A percentile compares a stretch with the other conserved stretches of the same genome.
Conservation (phyloP, 2,329 filamentous ascomycete species). For the Aspergillus felis region DNA sequence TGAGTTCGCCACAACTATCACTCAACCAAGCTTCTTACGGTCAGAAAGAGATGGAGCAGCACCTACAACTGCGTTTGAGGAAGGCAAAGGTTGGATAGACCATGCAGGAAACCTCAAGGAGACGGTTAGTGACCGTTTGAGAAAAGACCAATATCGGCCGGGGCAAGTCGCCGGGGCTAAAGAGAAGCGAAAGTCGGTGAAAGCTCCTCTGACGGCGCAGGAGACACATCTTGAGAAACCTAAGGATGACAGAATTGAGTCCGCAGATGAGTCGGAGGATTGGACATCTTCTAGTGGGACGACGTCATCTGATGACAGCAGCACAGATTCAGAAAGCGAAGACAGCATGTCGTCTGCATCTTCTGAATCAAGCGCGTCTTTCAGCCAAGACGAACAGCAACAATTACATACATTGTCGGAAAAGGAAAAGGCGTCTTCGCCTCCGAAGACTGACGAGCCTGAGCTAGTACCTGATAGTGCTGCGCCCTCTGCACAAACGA, state of each 20-base stretch:
- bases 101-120: slow-evolving; percentile 68
- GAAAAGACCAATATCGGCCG: slow-evolving; percentile 26
- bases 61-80: slow-evolving; percentile 64
- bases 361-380: slow-evolving; percentile 26
- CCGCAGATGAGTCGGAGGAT: slow-evolving; percentile 25
- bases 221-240: slow-evolving; percentile 6
- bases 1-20: slow-evolving; percentile 82
- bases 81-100: slow-evolving; percentile 87
- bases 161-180: slow-evolving; percentile 29
- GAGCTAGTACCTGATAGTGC: slow-evolving; percentile 2
- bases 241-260: slow-evolving; percentile 11
- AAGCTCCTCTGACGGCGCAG: slow-evolving; percentile 6
- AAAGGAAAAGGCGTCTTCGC: slow-evolving; percentile 6
- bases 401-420: background rate
- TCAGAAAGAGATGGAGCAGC: slow-evolving; percentile 44
- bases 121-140: slow-evolving; percentile 23
- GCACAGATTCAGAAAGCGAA: slow-evolving; percentile 23
- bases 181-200: slow-evolving; percentile 22
- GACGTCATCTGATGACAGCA: slow-evolving; percentile 25
- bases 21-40: slow-evolving; percentile 78
- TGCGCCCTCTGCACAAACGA: background rate
- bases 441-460: background rate
- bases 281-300: slow-evolving; percentile 36
- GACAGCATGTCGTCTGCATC: slow-evolving; percentile 19
- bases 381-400: slow-evolving; percentile 18